Base-by-base conservation (phyloP, 2,329 filamentous ascomycete genomes). In the Aspergillus sp. region DNA sequence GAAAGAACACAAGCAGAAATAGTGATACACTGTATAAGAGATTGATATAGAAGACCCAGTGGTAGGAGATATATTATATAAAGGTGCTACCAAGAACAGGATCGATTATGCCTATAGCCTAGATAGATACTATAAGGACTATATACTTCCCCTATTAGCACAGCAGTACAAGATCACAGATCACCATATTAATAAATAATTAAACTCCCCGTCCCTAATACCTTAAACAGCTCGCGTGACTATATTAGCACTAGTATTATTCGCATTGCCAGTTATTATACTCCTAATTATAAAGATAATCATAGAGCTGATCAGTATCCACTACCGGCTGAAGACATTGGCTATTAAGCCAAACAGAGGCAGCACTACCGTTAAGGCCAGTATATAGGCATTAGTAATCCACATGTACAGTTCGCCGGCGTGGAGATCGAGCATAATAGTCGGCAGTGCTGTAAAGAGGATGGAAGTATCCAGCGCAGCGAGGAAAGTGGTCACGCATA, bases 211-310 rank as follows among this genome's bases (percentile, higher is more conserved):
- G 13, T 74, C 76, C 3, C 77, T 76, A n/a, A 76, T 63, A 3
- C 77, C 77, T 60, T 80, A 76, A 5, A 80, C 60, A 1, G 65
- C 64, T 5, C 77, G 69, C 9, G 75, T 76, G 20, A 71, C 63
- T 2, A 77, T 53, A 2, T 47, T 65, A 55, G 78, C 63, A 32
- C 74, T 68, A 24, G 20, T 47, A 5, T 64, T 67, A 18, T 69
- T 63, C 2, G 70, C 56, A 2, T 69, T 60, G 5, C 68, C 68
- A 48, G 70, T 74, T 7, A 78, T 61, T n/a, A 75, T 66, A 4
- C 73, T 74, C 20, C 77, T 78, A 1, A 73, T 54, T 1, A 71
- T 75, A 66, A 81, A 81, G 59, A 80, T 66, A 3, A 71, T 36
- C 0, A 81, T 62, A 2, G 73, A 73, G 2, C 64, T 55, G 9